Evolutionary conservation across 192 early-diverging fungal species (phyloP), one percentile per base, ranked within the genome.

Genomic region (Helicostylum pulchrum): DNA sequence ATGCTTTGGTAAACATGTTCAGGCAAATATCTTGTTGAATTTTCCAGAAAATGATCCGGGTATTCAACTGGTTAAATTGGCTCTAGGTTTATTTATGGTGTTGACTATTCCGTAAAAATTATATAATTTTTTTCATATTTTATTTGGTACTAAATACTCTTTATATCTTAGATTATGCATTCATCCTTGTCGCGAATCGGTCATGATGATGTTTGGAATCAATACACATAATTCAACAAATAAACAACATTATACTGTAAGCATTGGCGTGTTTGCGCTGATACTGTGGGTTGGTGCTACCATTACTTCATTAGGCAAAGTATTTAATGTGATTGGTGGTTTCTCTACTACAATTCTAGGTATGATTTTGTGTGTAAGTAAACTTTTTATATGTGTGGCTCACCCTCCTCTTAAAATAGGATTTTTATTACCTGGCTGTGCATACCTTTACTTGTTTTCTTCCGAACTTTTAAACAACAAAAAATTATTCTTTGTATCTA

Each of bases 1-100:
- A 50, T 75, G 79, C 7, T 89, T 89, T 76, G 87, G 87, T 3
- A 52, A 73, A 20, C 71, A 76, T 61, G 84, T 84, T 7, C 59
- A 82, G 57, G 79, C 85, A 34, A 89, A 89, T 55, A 64, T 89
- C 65, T 80, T 89, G 47, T 78, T 83, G 53, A 87, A 87, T 65
- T 89, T 89, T 70, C 73, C 74, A 2, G 34, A 57, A 12, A 81
- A 78, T 43, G 87, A 89, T 53, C 62, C 36, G 1, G 48, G 74
- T 63, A 84, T 85, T 42, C 87, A 86, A 49, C 42, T 82, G 26
- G 85, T 85, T 2, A 81, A 85, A 2, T 72, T 75, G 6, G 62
- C 81, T 19, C 65, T 89, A n/a, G 87, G 81, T 1, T 75, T 87
- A 34, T 80, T 78, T 32, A 70, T 89, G 72, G 72, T 83, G 14